Conservation (phyloP, 176 grass and related monocot genomes). For the Cenchrus fungigraminus region DNA sequence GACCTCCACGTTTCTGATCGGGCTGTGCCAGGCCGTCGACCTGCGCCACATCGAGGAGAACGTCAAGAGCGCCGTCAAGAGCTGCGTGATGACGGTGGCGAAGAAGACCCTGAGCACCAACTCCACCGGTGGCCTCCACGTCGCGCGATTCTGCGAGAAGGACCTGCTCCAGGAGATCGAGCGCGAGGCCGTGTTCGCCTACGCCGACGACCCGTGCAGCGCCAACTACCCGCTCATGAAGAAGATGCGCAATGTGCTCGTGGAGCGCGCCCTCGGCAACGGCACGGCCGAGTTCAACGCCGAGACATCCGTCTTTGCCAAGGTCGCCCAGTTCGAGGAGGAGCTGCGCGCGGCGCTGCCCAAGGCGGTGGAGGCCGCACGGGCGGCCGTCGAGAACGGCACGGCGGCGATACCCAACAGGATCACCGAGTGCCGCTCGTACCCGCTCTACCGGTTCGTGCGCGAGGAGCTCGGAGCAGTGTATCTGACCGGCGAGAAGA, state of each 20-base stretch:
- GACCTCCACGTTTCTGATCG: constrained; percentile 70
- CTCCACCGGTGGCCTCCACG: constrained; percentile 50
- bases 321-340: constrained; percentile 64
- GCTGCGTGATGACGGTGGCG: constrained; percentile 53
- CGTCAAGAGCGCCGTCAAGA: constrained; percentile 59
- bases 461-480: constrained; percentile 46
- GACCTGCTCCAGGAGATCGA: constrained; percentile 65
- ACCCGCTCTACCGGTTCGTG: constrained; percentile 62
- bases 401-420: constrained; percentile 42
- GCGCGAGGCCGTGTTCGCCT: constrained; percentile 62
- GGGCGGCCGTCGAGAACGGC: constrained; percentile 52
- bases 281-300: constrained; percentile 50
- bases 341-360: constrained; percentile 49
- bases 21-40: constrained; percentile 69
- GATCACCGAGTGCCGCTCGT: constrained; percentile 61
- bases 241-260: constrained; percentile 69
- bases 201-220: constrained; percentile 79
- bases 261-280: constrained; percentile 64
- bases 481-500: constrained; percentile 53
- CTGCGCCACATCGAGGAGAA: constrained; percentile 79
- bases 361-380: constrained; percentile 45
- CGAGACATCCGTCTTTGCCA: constrained; percentile 59
- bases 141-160: constrained; percentile 61
- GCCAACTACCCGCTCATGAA: constrained; percentile 66
- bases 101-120: constrained; percentile 64